These are phyloP conservation scores for Amanita exitialis DNA, from an alignment of 768 basidiomycete species.

Conservation along the genomic window DNA sequence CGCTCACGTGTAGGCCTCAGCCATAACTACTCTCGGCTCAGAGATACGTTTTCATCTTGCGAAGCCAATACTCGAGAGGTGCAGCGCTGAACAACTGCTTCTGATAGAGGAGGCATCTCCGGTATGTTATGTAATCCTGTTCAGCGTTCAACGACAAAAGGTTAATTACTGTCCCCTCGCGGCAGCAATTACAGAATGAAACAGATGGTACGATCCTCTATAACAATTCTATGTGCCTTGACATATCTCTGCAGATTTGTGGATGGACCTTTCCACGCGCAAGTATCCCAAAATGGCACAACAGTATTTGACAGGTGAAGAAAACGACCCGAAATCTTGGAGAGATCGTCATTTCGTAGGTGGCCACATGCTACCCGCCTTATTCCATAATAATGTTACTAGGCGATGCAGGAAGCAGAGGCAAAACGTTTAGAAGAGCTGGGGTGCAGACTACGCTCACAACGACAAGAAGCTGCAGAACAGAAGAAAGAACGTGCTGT, in stretches of 20 bases:
- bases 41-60: constrained; percentile 54
- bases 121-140: constrained; percentile 29
- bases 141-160: background rate
- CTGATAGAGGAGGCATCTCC: constrained; percentile 63
- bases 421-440: constrained; percentile 55
- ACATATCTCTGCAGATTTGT: constrained; percentile 39
- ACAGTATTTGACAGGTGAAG: constrained; percentile 28
- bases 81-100: constrained; percentile 59
- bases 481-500: constrained; percentile 72
- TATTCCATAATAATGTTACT: constrained; percentile 7
- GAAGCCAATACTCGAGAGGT: constrained; percentile 66
- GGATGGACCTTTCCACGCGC: constrained; percentile 55
- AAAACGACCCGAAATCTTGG: constrained; percentile 52
- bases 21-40: constrained; percentile 54
- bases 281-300: constrained; percentile 46
- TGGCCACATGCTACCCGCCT: constrained; percentile 7
- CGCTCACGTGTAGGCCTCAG: constrained; percentile 22
- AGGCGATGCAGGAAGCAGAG: constrained; percentile 53
- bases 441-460: constrained; percentile 49
- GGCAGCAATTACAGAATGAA: constrained; percentile 46
- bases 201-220: constrained; percentile 37
- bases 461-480: constrained; percentile 61
- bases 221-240: background rate
- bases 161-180: constrained; percentile 1
- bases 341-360: constrained; percentile 60